A percentile compares a stretch with the other conserved stretches of the same genome.
phyloP scores from a whole-genome alignment of 805 yeast genomes.

The Kodamaea leandrae region DNA sequence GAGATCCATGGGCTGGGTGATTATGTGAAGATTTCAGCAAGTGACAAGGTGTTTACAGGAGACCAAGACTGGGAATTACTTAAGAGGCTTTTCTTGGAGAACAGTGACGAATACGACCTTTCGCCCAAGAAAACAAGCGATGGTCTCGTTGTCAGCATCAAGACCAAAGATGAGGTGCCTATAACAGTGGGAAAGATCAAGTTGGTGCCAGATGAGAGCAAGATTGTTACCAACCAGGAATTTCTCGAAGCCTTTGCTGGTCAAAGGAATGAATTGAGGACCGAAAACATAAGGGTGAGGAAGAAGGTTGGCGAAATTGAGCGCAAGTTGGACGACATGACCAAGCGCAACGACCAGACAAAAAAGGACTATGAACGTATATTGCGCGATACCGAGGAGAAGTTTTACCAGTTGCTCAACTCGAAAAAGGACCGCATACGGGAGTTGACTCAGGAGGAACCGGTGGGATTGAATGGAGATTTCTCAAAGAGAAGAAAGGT shows the following conservation, averaged over 20 bases:
- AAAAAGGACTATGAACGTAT: conserved; percentile 18
- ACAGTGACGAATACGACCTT: conserved; percentile 11
- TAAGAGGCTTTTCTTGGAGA: conserved; percentile 17
- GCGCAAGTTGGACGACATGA: conserved; percentile 11
- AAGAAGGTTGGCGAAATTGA: conserved; percentile 1
- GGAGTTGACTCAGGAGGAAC: conserved; percentile 19
- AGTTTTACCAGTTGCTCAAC: conserved; percentile 27
- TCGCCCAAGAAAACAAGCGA: conserved; percentile 2
- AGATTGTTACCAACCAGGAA: conserved; percentile 14
- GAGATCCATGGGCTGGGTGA: background rate
- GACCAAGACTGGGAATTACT: conserved; percentile 20
- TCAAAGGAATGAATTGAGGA: conserved; percentile 14
- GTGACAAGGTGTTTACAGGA: conserved; percentile 10
- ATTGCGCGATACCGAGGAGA: conserved; percentile 24
- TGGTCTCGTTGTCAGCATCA: conserved; percentile 13
- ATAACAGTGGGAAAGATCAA: conserved; percentile 27
- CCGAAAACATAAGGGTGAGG: conserved; percentile 4
- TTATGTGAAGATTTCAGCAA: background rate
- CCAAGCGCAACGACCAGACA: conserved; percentile 13
- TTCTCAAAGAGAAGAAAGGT: conserved; percentile 8
- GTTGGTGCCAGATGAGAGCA: conserved; percentile 12
- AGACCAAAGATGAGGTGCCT: conserved; percentile 24
- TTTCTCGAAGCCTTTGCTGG: conserved; percentile 19
- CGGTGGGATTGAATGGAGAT: conserved; percentile 13
- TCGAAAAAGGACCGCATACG: conserved; percentile 31